Conservation (phyloP, 371 early-diverging fungal genomes). For the Capillidium rhysosporum region DNA sequence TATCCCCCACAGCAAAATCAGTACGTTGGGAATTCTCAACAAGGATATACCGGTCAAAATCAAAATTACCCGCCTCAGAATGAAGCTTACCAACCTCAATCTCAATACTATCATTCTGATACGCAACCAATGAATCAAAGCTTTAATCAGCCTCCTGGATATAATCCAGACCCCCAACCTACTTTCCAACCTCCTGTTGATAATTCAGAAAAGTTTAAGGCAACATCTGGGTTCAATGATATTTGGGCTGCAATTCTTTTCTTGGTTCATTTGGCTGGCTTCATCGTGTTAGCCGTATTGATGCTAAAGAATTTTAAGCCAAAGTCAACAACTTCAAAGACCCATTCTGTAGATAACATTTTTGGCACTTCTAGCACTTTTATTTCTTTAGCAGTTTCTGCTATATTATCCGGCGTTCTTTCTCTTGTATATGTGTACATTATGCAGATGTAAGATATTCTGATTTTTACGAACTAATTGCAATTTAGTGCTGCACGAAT, state of each 20-base stretch:
- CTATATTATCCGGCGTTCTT: constrained; percentile 8
- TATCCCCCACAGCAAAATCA: not conserved
- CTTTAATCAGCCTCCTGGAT: constrained; percentile 1
- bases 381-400: not conserved
- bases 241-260: constrained; percentile 29
- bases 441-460: constrained; percentile 9
- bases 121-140: constrained; percentile 4
- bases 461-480: not conserved
- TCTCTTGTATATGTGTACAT: constrained; percentile 8
- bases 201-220: constrained; percentile 13
- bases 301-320: constrained; percentile 5
- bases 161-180: not conserved
- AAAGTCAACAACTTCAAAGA: no score
- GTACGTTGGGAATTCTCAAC: not conserved
- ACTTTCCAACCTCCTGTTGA: not conserved
- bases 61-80: constrained; percentile 1
- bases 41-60: not conserved
- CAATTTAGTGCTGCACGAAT: constrained; percentile 6
- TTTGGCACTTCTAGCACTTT: constrained; percentile 4
- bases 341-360: not conserved
- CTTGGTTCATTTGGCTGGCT: constrained; percentile 18
- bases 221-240: constrained; percentile 20
- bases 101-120: not conserved
- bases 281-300: constrained; percentile 16
- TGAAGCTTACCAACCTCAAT: not conserved